Conservation (phyloP, 345 rosid genomes). For the Stellera chamaejasme region DNA sequence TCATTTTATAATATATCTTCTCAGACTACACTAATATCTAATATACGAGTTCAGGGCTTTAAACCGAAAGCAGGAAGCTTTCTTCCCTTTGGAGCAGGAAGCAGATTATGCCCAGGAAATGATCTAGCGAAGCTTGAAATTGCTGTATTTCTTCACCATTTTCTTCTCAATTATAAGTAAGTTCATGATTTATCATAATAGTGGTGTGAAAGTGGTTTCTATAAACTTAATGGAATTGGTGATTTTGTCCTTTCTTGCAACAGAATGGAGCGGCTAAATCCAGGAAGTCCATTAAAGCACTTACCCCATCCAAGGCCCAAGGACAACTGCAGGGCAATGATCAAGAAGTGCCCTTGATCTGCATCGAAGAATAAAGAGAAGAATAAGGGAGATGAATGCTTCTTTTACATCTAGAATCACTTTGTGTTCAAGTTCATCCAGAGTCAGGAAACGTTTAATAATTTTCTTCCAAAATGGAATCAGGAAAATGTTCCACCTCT, state of each 20-base stretch:
- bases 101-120: slow-evolving; percentile 79
- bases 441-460: no score
- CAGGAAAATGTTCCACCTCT: no score
- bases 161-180: slow-evolving; percentile 59
- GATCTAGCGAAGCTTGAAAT: slow-evolving; percentile 87
- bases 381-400: neutral
- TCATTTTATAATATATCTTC: neutral
- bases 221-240: neutral
- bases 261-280: slow-evolving; percentile 40
- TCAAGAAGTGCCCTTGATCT: slow-evolving; percentile 16
- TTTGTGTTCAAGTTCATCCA: no score
- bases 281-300: slow-evolving; percentile 20
- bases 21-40: neutral
- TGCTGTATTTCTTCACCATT: slow-evolving; percentile 68
- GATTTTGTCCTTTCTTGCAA: neutral
- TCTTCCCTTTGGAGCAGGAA: slow-evolving; percentile 86
- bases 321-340: slow-evolving; percentile 51
- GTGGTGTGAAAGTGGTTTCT: no score
- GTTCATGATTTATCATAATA: slow-evolving; percentile 4
- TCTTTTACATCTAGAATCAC: no score
- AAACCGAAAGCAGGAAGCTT: slow-evolving; percentile 57
- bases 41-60: slow-evolving; percentile 26
- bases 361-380: neutral
- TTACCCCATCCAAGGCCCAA: slow-evolving; percentile 55
- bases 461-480: no score